These are phyloP conservation scores for Leccinum broughii DNA, from an alignment of 768 basidiomycete species.

Conservation along the genomic window DNA sequence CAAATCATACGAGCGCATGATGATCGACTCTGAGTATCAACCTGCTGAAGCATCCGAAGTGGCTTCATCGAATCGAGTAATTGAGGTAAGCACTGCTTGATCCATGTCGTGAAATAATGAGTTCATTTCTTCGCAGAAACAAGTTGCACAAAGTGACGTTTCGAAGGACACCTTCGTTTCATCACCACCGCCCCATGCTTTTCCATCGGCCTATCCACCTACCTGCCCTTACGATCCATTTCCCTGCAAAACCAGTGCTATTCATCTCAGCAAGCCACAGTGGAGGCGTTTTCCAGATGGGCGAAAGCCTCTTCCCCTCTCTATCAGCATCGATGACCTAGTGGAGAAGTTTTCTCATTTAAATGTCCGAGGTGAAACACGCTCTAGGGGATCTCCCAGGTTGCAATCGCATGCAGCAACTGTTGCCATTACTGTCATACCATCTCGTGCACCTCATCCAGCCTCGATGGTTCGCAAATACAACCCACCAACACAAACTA, in stretches of 20 bases:
- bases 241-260: constrained; percentile 11
- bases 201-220: constrained; percentile 18
- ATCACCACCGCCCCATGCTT: constrained; percentile 3
- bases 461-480: constrained; percentile 4
- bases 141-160: rapidly evolving
- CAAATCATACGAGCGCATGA: neutral
- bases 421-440: constrained; percentile 18
- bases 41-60: rapidly evolving
- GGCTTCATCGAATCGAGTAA: neutral
- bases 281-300: constrained; percentile 4
- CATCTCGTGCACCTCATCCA: constrained; percentile 19
- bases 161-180: too few species aligned
- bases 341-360: constrained; percentile 17
- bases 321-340: constrained; percentile 6
- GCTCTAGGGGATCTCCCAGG: neutral
- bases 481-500: neutral
- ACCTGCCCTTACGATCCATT: constrained; percentile 21
- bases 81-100: neutral
- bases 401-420: constrained; percentile 14
- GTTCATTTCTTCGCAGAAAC: neutral
- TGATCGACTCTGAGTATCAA: neutral
- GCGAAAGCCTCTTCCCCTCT: neutral
- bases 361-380: constrained; percentile 15
- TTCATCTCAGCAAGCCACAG: neutral
- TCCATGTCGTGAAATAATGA: too few species aligned